Evolutionary conservation across 352 stramenopile species (phyloP).

Genomic region (Pythium diclinum): DNA sequence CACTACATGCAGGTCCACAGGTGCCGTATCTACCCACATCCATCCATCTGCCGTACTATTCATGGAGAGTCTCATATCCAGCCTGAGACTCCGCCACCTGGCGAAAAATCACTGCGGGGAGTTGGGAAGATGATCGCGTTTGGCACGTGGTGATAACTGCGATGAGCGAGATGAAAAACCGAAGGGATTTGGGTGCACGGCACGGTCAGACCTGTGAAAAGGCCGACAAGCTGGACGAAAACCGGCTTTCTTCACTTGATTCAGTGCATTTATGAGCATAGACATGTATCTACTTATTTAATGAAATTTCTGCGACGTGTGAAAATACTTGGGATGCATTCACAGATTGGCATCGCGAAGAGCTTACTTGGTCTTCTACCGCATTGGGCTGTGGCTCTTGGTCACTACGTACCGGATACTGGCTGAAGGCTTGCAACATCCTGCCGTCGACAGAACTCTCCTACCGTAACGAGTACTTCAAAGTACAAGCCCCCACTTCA

Average conservation of each 20-base stretch:
- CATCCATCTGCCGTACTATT: not conserved
- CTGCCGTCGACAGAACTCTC: too few relatives aligned
- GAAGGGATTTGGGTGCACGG: too few relatives aligned
- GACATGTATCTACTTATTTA: not conserved
- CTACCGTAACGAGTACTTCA: too few relatives aligned
- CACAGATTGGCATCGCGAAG: too few relatives aligned
- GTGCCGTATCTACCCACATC: not conserved
- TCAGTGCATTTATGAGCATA: not conserved
- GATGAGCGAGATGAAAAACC: slow-evolving; percentile 46
- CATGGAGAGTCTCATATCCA: not conserved
- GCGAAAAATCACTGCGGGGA: too few relatives aligned
- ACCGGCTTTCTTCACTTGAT: not conserved
- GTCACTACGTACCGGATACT: too few relatives aligned
- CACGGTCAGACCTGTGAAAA: not conserved
- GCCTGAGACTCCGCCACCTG: too few relatives aligned
- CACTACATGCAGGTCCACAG: not conserved
- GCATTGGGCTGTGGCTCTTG: too few relatives aligned
- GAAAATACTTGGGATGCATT: not conserved
- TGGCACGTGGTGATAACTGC: slow-evolving; percentile 91
- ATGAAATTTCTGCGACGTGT: not conserved
- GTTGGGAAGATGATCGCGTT: too few relatives aligned
- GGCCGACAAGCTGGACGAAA: not conserved
- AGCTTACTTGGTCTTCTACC: too few relatives aligned
- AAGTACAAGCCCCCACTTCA: too few relatives aligned
- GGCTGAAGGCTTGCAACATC: too few relatives aligned